A percentile compares a stretch with the other conserved stretches of the same genome.
Evolutionary conservation across 2,329 filamentous ascomycete species (phyloP).

Genomic region (Pseudocercospora fijiensis): DNA sequence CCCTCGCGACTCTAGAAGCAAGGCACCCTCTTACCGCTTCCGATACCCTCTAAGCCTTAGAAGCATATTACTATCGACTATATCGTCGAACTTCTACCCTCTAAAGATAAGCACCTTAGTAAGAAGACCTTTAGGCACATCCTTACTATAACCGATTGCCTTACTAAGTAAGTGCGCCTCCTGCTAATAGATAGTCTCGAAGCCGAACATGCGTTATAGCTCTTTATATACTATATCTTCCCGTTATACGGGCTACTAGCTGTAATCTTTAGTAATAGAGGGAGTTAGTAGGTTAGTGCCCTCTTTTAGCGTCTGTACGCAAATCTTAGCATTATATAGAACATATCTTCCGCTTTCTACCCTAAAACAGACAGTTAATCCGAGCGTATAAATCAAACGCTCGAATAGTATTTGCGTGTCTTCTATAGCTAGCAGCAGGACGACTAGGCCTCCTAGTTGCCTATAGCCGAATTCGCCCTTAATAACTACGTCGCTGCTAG

Average conservation of each 20-base stretch:
- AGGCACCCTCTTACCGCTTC: neutral
- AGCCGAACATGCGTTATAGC: neutral
- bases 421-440: conserved; percentile 2
- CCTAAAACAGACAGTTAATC: neutral
- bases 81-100: too few relatives aligned
- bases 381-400: neutral
- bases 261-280: neutral
- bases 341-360: neutral
- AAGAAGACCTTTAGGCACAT: too few relatives aligned
- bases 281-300: neutral
- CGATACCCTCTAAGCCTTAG: neutral
- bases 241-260: neutral
- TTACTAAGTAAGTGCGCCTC: neutral
- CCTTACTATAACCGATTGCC: too few relatives aligned
- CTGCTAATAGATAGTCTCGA: neutral
- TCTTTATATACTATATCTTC: neutral
- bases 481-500: neutral
- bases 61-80: neutral
- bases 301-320: neutral
- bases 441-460: neutral
- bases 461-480: conserved; percentile 1
- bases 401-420: neutral
- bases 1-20: neutral
- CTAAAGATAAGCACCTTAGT: too few relatives aligned
- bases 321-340: neutral